Evolutionary conservation across 2,329 filamentous ascomycete species (phyloP).

Genomic region (Aspergillus fructus): DNA sequence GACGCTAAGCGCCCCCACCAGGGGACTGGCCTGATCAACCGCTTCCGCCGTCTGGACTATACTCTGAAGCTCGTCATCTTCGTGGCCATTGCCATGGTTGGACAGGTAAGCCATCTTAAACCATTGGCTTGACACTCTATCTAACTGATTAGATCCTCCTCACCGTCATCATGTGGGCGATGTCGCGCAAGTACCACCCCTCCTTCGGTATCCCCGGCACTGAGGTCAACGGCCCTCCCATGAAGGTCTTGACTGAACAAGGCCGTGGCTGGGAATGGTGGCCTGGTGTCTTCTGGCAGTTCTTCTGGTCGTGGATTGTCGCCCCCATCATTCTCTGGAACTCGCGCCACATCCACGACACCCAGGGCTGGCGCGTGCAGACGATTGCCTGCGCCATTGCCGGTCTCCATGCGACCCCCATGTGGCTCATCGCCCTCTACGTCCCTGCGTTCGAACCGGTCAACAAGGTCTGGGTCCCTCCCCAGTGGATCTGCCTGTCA

Average conservation of each 20-base stretch:
- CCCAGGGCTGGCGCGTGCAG: conserved; percentile 65
- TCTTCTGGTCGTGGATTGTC: conserved; percentile 23
- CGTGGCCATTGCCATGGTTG: conserved; percentile 54
- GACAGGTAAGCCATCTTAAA: conserved; percentile 48
- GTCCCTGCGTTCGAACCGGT: conserved; percentile 53
- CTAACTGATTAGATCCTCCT: conserved; percentile 51
- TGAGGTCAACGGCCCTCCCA: conserved; percentile 49
- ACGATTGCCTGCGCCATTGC: conserved; percentile 55
- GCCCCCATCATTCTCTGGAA: conserved; percentile 53
- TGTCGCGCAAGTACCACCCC: conserved; percentile 65
- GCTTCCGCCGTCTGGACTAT: conserved; percentile 28
- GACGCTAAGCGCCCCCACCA: conserved; percentile 1
- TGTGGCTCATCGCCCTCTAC: conserved; percentile 62
- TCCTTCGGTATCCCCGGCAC: conserved; percentile 52
- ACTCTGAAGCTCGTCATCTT: conserved; percentile 28
- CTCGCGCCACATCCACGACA: conserved; percentile 61
- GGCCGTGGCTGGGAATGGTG: conserved; percentile 64
- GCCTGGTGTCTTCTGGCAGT: conserved; percentile 33
- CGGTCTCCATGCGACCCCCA: conserved; percentile 62
- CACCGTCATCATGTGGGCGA: conserved; percentile 60
- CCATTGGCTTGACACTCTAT: no score
- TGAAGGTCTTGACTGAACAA: conserved; percentile 40
- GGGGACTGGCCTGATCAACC: conserved; percentile 18
- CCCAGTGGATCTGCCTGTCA: conserved; percentile 62
- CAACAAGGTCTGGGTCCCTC: conserved; percentile 58